Percentiles rank a stretch among this genome's conserved stretches.
Evolutionary conservation across 1,139 yeast species (phyloP).

Genomic region (Saccharomyces uvarum): DNA sequence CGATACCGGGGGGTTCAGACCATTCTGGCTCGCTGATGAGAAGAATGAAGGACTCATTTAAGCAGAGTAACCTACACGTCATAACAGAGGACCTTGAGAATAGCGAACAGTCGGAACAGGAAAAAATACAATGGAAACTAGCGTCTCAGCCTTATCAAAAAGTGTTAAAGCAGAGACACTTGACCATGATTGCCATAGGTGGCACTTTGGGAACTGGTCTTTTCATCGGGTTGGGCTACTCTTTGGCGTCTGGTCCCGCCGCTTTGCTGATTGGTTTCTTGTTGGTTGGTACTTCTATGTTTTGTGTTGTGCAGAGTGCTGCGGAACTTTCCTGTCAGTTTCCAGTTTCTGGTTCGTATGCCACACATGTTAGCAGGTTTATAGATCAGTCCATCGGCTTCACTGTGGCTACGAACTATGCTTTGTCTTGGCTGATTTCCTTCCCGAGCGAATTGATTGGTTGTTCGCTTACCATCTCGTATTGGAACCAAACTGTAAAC

Average conservation of each 20-base stretch:
- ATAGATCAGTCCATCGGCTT: constrained; percentile 69
- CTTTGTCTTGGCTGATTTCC: constrained; percentile 62
- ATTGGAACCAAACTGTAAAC: constrained; percentile 39
- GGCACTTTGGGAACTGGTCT: constrained; percentile 63
- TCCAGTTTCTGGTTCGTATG: constrained; percentile 68
- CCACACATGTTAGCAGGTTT: constrained; percentile 59
- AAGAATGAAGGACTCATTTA: neutral
- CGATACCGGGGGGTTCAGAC: neutral
- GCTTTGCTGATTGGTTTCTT: constrained; percentile 52
- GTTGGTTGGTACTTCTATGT: constrained; percentile 47
- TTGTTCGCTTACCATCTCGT: constrained; percentile 58
- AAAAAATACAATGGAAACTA: constrained; percentile 57
- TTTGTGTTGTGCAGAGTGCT: constrained; percentile 59
- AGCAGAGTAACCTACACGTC: neutral
- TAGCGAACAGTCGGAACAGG: constrained; percentile 58
- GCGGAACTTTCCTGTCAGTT: constrained; percentile 63
- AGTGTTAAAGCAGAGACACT: constrained; percentile 55
- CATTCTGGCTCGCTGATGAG: neutral
- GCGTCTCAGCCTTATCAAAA: constrained; percentile 66
- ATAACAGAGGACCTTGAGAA: constrained; percentile 19
- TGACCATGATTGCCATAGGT: constrained; percentile 63
- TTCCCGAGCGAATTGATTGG: constrained; percentile 69
- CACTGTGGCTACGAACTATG: constrained; percentile 67
- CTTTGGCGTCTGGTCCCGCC: constrained; percentile 57
- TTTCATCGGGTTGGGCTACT: constrained; percentile 56